These are phyloP conservation scores for Podaxis rugospora DNA, from an alignment of 768 basidiomycete genomes.

Conservation along the genomic window DNA sequence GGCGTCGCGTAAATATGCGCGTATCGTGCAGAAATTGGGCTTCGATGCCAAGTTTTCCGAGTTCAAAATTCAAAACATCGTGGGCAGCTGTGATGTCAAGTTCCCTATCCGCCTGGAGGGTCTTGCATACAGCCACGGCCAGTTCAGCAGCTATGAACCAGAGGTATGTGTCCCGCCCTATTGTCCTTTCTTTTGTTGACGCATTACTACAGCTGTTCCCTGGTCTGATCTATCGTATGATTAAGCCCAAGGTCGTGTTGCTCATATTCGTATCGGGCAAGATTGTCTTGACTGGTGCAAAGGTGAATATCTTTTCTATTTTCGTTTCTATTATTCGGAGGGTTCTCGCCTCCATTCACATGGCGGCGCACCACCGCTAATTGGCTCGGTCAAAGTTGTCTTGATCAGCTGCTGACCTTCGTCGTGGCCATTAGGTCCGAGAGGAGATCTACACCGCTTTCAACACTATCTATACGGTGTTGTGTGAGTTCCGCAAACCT, in stretches of 20 bases:
- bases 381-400: slow-evolving; percentile 12
- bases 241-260: slow-evolving; percentile 98
- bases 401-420: slow-evolving; percentile 43
- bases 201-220: slow-evolving; percentile 78
- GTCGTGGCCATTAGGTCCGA: slow-evolving; percentile 65
- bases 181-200: slow-evolving; percentile 6
- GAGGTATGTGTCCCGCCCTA: slow-evolving; percentile 54
- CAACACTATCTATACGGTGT: slow-evolving; percentile 98
- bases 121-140: slow-evolving; percentile 94
- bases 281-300: slow-evolving; percentile 98
- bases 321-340: slow-evolving; percentile 14
- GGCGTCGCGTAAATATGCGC: slow-evolving; percentile 97
- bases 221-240: slow-evolving; percentile 98
- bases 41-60: slow-evolving; percentile 99
- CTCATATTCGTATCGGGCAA: slow-evolving; percentile 99
- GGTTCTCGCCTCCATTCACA: slow-evolving; percentile 15
- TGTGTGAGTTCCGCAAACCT: slow-evolving; percentile 92
- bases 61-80: slow-evolving; percentile 99
- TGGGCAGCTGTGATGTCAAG: slow-evolving; percentile 96
- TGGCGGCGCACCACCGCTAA: slow-evolving; percentile 15
- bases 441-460: slow-evolving; percentile 99
- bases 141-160: slow-evolving; percentile 96
- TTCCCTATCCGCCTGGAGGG: slow-evolving; percentile 98
- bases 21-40: slow-evolving; percentile 98
- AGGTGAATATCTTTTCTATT: slow-evolving; percentile 54